Percentiles rank a stretch among this genome's conserved stretches.
phyloP scores from a whole-genome alignment of 2,329 filamentous ascomycete species.

The Aspergillus sojae region DNA sequence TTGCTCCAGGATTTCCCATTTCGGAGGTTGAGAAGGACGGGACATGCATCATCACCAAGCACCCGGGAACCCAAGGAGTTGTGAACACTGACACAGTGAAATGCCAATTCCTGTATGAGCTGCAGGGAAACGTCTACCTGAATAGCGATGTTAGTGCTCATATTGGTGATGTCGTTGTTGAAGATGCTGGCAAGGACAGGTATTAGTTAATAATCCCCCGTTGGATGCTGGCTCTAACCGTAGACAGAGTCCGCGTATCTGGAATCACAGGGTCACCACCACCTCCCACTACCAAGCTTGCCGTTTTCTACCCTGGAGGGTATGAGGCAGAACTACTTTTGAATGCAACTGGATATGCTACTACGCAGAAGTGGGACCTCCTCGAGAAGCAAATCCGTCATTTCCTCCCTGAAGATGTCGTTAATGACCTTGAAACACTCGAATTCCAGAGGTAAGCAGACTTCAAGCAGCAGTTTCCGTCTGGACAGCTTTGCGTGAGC shows the following conservation, averaged over 20 bases:
- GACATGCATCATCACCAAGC: conserved; percentile 53
- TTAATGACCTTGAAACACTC: conserved; percentile 51
- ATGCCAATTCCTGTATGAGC: conserved; percentile 54
- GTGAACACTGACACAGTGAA: conserved; percentile 46
- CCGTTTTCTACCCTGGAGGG: conserved; percentile 54
- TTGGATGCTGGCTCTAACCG: background rate
- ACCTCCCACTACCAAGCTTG: conserved; percentile 56
- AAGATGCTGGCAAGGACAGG: conserved; percentile 39
- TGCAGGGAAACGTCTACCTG: conserved; percentile 53
- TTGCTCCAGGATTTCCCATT: conserved; percentile 53
- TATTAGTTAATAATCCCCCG: background rate
- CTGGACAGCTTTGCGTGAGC: background rate
- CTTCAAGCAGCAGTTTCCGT: background rate
- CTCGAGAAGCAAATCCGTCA: conserved; percentile 52
- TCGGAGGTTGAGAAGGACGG: conserved; percentile 53
- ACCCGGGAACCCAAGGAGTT: conserved; percentile 47
- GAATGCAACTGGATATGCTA: conserved; percentile 54
- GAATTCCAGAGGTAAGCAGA: conserved; percentile 52
- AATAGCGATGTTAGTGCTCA: conserved; percentile 52
- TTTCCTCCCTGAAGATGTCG: conserved; percentile 44
- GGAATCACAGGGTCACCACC: conserved; percentile 49
- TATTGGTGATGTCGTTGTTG: conserved; percentile 39
- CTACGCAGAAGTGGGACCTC: conserved; percentile 52
- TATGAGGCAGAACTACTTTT: conserved; percentile 51
- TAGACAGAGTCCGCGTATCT: conserved; percentile 41